Evolutionary conservation across 208 protist species (phyloP).

Genomic region (Tetramitus jugosus): DNA sequence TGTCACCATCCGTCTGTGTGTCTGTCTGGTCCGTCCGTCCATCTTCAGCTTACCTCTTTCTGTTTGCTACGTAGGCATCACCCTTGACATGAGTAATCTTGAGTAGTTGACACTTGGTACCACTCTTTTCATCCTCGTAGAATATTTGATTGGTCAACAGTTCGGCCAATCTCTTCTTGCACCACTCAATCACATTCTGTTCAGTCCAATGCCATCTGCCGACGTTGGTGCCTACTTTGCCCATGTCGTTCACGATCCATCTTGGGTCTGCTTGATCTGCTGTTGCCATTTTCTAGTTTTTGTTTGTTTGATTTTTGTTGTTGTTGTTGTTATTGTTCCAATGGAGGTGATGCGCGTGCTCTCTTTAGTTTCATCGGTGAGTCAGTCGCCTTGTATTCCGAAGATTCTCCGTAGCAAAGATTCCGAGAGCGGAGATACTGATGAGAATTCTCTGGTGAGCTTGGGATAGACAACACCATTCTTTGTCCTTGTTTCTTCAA

Average conservation of each 20-base stretch:
- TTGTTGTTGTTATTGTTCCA: no score
- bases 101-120: not conserved
- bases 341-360: no score
- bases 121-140: not conserved
- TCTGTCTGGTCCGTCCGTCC: no score
- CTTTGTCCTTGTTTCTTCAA: no score
- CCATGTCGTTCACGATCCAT: slow-evolving; percentile 16
- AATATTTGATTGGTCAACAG: not conserved
- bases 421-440: no score
- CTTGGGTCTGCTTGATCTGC: not conserved
- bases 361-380: no score
- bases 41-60: not conserved
- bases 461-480: no score
- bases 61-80: not conserved
- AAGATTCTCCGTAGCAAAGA: no score
- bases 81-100: not conserved
- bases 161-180: not conserved
- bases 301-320: not conserved
- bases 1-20: no score
- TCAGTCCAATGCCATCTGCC: slow-evolving; percentile 20
- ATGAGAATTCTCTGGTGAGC: no score
- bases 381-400: no score
- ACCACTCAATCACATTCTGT: not conserved
- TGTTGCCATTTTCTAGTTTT: no score
- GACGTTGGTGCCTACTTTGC: not conserved